A percentile compares a stretch with the other conserved stretches of the same genome.
phyloP scores from a whole-genome alignment of 495 filamentous ascomycete genomes.

The Aspergillus bridgeri region DNA sequence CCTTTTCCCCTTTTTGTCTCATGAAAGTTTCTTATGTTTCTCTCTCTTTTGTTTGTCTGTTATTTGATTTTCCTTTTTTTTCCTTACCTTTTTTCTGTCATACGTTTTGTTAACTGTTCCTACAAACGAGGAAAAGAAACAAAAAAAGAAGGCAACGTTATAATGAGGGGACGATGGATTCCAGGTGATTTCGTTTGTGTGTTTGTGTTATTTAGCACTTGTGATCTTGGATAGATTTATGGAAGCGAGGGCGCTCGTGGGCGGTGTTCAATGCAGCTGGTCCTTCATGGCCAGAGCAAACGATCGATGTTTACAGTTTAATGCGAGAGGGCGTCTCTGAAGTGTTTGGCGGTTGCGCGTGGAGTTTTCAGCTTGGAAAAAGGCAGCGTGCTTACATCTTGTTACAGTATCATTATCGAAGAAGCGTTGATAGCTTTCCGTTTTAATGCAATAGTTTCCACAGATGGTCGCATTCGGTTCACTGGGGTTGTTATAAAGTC shows the following conservation, averaged over 20 bases:
- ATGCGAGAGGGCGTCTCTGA: neutral
- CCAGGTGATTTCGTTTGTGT: neutral
- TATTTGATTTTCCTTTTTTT: slow-evolving; percentile 2
- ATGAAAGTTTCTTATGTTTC: slow-evolving; percentile 4
- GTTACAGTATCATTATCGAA: neutral
- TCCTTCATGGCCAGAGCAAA: neutral
- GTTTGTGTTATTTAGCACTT: slow-evolving; percentile 3
- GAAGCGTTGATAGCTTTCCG: neutral
- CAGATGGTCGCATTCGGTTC: too few species aligned
- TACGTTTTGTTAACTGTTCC: neutral
- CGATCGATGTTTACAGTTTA: neutral
- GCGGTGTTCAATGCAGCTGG: slow-evolving; percentile 4
- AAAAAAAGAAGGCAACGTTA: slow-evolving; percentile 1
- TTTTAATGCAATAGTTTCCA: neutral
- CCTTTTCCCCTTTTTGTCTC: slow-evolving; percentile 4
- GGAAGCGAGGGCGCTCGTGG: slow-evolving; percentile 19
- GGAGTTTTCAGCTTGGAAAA: neutral
- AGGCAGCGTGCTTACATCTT: neutral
- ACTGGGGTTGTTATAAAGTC: too few species aligned
- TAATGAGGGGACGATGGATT: slow-evolving; percentile 3
- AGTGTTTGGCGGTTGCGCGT: neutral
- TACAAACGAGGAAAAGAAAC: slow-evolving; percentile 2
- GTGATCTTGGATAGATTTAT: slow-evolving; percentile 14
- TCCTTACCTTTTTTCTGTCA: neutral
- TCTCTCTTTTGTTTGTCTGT: neutral